phyloP scores from a whole-genome alignment of 257 asterid species.

The Nicotiana benthamiana region DNA sequence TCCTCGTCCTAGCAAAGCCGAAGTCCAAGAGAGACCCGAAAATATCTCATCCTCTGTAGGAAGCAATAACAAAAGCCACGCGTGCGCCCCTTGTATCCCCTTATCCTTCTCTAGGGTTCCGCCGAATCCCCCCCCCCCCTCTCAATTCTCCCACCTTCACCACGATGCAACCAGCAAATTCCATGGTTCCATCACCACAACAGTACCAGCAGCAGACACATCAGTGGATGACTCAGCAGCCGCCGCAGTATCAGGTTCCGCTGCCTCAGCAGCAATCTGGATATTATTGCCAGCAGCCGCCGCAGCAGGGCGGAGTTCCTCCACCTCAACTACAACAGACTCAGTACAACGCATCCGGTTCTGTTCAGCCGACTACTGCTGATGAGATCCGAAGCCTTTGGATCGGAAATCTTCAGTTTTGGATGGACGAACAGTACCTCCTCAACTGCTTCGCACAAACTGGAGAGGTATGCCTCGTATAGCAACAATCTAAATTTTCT shows the following conservation, averaged over 20 bases:
- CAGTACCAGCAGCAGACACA: conserved; percentile 14
- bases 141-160: background rate
- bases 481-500: background rate
- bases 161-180: conserved; percentile 54
- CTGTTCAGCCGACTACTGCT: conserved; percentile 22
- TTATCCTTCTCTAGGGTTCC: conserved; percentile 13
- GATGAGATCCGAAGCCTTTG: conserved; percentile 68
- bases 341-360: conserved; percentile 25
- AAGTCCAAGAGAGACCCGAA: background rate
- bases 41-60: no score
- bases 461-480: background rate
- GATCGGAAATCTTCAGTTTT: conserved; percentile 86
- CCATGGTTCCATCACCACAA: conserved; percentile 41
- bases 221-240: conserved; percentile 33
- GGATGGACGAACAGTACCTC: conserved; percentile 84
- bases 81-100: background rate
- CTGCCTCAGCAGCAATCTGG: conserved; percentile 14
- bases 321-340: conserved; percentile 30
- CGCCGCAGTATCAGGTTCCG: conserved; percentile 15
- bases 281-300: conserved; percentile 33
- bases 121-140: background rate
- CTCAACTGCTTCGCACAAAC: conserved; percentile 40
- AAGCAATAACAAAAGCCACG: background rate
- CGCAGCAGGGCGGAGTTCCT: conserved; percentile 9
- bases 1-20: no score